Conservation (phyloP, 495 filamentous ascomycete genomes). For the Hyaloscypha bicolor region DNA sequence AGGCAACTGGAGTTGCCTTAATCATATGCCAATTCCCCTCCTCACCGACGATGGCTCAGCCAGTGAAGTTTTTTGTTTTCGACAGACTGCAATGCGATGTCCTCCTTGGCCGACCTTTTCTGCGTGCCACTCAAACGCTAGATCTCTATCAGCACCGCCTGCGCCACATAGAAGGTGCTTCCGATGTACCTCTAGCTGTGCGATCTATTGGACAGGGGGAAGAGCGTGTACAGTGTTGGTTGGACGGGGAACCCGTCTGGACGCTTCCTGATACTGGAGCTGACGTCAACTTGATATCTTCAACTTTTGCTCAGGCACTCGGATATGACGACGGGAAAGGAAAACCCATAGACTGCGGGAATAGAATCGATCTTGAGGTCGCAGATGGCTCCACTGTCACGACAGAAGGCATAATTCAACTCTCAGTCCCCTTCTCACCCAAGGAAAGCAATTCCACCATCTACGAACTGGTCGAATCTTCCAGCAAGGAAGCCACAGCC, state of each 20-base stretch:
- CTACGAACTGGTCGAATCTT: neutral
- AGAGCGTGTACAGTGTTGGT: neutral
- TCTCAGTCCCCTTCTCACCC: neutral
- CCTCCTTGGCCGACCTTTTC: neutral
- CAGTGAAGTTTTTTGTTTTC: constrained; percentile 5
- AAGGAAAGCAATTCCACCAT: neutral
- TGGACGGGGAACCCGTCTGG: neutral
- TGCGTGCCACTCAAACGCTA: constrained; percentile 7
- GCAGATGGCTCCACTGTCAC: neutral
- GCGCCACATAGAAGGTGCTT: neutral
- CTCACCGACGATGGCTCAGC: neutral
- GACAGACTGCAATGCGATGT: neutral
- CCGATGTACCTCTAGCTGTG: neutral
- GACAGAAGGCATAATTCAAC: neutral
- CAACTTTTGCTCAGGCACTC: neutral
- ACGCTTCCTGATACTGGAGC: constrained; percentile 10
- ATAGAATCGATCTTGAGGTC: neutral
- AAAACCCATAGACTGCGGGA: neutral
- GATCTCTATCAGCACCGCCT: constrained; percentile 12
- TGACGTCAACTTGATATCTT: constrained; percentile 12
- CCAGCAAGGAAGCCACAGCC: neutral
- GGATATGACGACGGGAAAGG: neutral
- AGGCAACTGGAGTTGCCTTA: neutral
- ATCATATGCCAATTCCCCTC: constrained; percentile 4
- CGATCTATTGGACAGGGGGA: neutral